phyloP scores from a whole-genome alignment of 2,329 filamentous ascomycete species.

The Gliomastix tumulicola region DNA sequence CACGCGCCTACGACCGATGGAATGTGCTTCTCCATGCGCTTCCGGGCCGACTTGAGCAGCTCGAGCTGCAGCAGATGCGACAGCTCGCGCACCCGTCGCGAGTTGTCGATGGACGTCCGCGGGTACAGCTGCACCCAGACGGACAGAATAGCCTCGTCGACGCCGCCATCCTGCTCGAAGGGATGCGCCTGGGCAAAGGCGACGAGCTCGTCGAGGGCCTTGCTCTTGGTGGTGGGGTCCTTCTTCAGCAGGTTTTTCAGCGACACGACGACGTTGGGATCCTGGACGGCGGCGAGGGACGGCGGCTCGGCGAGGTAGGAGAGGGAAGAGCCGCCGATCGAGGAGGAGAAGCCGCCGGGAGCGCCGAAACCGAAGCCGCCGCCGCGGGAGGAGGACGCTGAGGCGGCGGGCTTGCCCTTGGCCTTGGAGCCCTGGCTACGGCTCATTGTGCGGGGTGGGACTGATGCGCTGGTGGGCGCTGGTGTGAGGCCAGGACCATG shows the following conservation, averaged over 20 bases:
- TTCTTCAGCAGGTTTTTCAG: constrained; percentile 93
- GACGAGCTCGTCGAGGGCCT: constrained; percentile 81
- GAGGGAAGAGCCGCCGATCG: constrained; percentile 39
- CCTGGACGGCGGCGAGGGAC: constrained; percentile 68
- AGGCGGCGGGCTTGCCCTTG: constrained; percentile 2
- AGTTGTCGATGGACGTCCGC: constrained; percentile 82
- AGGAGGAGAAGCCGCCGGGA: constrained; percentile 4
- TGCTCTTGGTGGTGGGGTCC: constrained; percentile 85
- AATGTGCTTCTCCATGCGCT: constrained; percentile 76
- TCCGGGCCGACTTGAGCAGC: constrained; percentile 58
- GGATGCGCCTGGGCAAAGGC: constrained; percentile 50
- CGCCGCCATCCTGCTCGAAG: constrained; percentile 48
- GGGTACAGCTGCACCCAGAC: constrained; percentile 90
- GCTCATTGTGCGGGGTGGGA: too few species aligned
- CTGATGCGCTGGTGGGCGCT: too few species aligned
- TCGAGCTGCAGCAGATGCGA: constrained; percentile 68
- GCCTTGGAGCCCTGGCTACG: too few species aligned
- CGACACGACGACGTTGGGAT: constrained; percentile 77
- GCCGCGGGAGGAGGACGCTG: background rate
- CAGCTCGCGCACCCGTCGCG: constrained; percentile 79
- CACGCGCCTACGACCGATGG: constrained; percentile 78
- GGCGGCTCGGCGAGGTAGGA: constrained; percentile 86
- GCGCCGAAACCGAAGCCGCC: background rate
- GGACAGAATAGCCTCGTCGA: constrained; percentile 78
- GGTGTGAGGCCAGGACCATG: too few species aligned